These are phyloP conservation scores for Cercophora samala DNA, from an alignment of 495 filamentous ascomycete genomes.

Conservation along the genomic window DNA sequence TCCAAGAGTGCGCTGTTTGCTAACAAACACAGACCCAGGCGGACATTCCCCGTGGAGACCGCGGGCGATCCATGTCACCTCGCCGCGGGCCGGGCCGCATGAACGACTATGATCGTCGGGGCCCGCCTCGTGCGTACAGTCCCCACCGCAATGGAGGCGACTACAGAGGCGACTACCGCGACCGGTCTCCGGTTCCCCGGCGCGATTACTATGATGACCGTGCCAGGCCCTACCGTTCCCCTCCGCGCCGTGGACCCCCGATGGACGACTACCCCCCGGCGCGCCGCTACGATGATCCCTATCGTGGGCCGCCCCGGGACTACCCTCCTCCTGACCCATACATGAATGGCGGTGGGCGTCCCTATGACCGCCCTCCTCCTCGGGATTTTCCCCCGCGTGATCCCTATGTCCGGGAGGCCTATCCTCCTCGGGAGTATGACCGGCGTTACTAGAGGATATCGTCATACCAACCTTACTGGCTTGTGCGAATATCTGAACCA, in stretches of 20 bases:
- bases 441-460: slow-evolving; percentile 39
- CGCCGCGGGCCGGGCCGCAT: slow-evolving; percentile 59
- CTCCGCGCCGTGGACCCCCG: slow-evolving; percentile 64
- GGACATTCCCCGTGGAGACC: slow-evolving; percentile 64
- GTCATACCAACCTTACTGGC: not conserved
- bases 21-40: slow-evolving; percentile 44
- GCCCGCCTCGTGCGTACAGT: slow-evolving; percentile 75
- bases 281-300: slow-evolving; percentile 60
- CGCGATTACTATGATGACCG: slow-evolving; percentile 83
- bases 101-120: slow-evolving; percentile 75
- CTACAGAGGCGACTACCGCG: slow-evolving; percentile 72
- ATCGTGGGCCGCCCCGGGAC: slow-evolving; percentile 48
- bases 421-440: slow-evolving; percentile 46
- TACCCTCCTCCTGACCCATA: slow-evolving; percentile 65
- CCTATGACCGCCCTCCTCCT: slow-evolving; percentile 58
- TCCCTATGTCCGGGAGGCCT: slow-evolving; percentile 48
- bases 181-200: slow-evolving; percentile 64
- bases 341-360: slow-evolving; percentile 47
- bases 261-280: slow-evolving; percentile 71
- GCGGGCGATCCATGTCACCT: slow-evolving; percentile 69
- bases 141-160: slow-evolving; percentile 53
- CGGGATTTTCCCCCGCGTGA: slow-evolving; percentile 53
- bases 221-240: slow-evolving; percentile 67
- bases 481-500: too few species aligned
- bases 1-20: not conserved